Conservation (phyloP, 768 basidiomycete species). For the Amanita rubescens region DNA sequence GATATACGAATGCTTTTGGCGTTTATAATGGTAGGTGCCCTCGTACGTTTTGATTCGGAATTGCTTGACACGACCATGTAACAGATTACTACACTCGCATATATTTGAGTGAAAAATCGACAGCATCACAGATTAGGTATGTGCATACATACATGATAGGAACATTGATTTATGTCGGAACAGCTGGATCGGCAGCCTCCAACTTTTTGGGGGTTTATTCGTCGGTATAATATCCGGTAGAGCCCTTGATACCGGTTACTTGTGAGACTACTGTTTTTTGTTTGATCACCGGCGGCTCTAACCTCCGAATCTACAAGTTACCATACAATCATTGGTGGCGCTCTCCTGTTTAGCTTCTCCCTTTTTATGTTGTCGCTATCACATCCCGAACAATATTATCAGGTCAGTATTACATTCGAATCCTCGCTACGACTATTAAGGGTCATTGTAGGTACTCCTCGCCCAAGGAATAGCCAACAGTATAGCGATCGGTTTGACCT, state of each 20-base stretch:
- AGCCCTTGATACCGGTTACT: constrained; percentile 46
- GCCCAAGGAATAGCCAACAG: constrained; percentile 42
- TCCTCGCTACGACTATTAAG: constrained; percentile 2
- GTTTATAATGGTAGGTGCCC: constrained; percentile 24
- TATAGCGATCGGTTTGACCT: constrained; percentile 43
- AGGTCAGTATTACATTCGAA: constrained; percentile 16
- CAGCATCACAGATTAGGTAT: constrained; percentile 31
- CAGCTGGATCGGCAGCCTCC: constrained; percentile 41
- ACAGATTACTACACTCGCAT: constrained; percentile 34
- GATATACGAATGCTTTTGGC: constrained; percentile 30
- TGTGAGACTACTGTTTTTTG: constrained; percentile 22
- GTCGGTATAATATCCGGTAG: constrained; percentile 39
- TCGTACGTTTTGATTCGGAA: constrained; percentile 1
- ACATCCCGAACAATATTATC: constrained; percentile 31
- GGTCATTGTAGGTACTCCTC: constrained; percentile 32
- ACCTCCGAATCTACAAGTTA: constrained; percentile 22
- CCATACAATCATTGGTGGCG: constrained; percentile 36
- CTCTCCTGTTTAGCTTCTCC: constrained; percentile 35
- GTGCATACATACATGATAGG: neutral
- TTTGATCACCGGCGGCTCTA: neutral
- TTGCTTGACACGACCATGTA: constrained; percentile 2
- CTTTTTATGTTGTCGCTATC: constrained; percentile 41
- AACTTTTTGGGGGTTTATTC: constrained; percentile 38
- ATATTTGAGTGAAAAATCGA: constrained; percentile 24
- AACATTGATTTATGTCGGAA: neutral